Evolutionary conservation across 768 basidiomycete species (phyloP).

Genomic region (Ephemerocybe angulata): DNA sequence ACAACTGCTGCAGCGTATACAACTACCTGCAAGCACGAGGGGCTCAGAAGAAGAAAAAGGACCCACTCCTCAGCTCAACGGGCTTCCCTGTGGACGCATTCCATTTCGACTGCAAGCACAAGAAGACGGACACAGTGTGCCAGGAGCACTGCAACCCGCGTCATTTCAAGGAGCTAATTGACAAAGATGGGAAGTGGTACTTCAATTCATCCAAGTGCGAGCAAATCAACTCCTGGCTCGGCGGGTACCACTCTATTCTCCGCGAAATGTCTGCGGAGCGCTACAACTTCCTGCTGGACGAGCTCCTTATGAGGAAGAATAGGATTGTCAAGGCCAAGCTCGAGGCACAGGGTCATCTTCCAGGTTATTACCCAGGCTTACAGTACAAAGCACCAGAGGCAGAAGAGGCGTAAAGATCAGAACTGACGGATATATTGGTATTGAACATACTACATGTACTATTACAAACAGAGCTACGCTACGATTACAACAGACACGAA

Average conservation of each 20-base stretch:
- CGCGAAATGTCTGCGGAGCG: constrained; percentile 24
- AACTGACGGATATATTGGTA: no score
- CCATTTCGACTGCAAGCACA: constrained; percentile 26
- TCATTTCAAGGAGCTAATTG: constrained; percentile 17
- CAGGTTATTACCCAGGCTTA: not conserved
- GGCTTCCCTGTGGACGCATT: constrained; percentile 22
- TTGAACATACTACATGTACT: no score
- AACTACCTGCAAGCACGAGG: no score
- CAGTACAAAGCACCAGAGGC: not conserved
- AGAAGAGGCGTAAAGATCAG: no score
- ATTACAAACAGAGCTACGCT: no score
- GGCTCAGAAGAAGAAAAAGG: constrained; percentile 6
- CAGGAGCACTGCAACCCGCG: constrained; percentile 24
- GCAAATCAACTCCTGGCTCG: constrained; percentile 32
- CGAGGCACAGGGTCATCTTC: not conserved
- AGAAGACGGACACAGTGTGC: constrained; percentile 20
- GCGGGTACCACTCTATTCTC: constrained; percentile 25
- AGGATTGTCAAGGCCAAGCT: not conserved
- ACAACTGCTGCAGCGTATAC: constrained; percentile 23
- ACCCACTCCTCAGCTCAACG: constrained; percentile 16
- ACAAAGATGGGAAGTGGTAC: constrained; percentile 15
- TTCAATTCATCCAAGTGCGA: constrained; percentile 35
- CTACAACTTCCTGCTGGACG: constrained; percentile 33
- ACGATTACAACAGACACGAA: no score
- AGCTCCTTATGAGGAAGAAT: constrained; percentile 26